Evolutionary conservation across 2,329 filamentous ascomycete genomes (phyloP), one percentile per base, ranked within the genome.

Genomic region (Monosporascus sp.): DNA sequence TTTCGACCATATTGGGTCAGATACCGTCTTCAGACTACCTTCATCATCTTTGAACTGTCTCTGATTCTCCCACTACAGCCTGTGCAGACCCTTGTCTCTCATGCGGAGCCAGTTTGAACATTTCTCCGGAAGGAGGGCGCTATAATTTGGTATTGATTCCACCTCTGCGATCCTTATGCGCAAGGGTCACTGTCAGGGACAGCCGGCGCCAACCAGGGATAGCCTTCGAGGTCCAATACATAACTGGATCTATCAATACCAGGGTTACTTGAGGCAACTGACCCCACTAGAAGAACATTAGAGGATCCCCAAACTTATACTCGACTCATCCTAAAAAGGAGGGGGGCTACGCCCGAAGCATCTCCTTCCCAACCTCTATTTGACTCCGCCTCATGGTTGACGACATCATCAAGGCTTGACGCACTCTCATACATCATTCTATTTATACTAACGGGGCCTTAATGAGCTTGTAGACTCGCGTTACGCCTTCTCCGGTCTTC

Each of bases 61-160:
- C 61, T 63, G 58, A 58, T 59, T 61, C 50, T 47, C 51, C 44
- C 55, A 57, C 52, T 56, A 50, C 58, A 60, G 64, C 66, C 68
- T 68, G 68, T 72, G 68, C 71, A 67, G 64, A 59, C 72, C 73
- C 69, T 43, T 74, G 69, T 66, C 65, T 60, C 67, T 63, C 65
- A 59, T 69, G 70, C 70, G 71, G 70, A 70, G 70, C 68, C 71
- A 71, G 68, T 69, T 68, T 73, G 69, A 72, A 70, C 68, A 72
- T 73, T 72, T 72, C 71, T 76, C 73, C 73, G 71, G 67, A 65
- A 69, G 65, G 66, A 66, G 68, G 64, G 65, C 63, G 63, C 67
- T 72, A 71, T 69, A 66, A 66, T 66, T 68, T 69, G 72, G 71
- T 75, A 74, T 73, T 75, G 70, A 74, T 72, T 70, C 72, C 70